phyloP scores from a whole-genome alignment of 1,284 basidiomycete species.

The Leccinum subrobustum region DNA sequence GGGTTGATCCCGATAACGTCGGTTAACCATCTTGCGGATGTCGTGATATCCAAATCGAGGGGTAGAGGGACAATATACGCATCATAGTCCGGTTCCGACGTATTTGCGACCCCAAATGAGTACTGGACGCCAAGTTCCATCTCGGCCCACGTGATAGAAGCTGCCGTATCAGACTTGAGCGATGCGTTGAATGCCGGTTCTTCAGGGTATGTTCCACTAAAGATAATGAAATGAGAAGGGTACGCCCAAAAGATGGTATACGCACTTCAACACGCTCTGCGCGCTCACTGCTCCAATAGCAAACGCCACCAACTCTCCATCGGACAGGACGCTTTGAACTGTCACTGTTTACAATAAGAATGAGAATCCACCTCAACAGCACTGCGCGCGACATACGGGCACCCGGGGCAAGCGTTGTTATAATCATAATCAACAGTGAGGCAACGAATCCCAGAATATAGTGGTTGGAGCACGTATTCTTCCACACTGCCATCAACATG shows the following conservation, averaged over 20 bases:
- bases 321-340: conserved; percentile 22
- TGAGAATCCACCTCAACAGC: background rate
- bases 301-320: conserved; percentile 24
- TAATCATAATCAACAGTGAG: conserved; percentile 21
- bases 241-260: background rate
- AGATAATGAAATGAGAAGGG: background rate
- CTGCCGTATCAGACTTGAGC: conserved; percentile 14
- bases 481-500: conserved; percentile 15
- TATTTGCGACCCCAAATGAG: conserved; percentile 14
- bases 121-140: conserved; percentile 26
- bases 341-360: conserved; percentile 17
- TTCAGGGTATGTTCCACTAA: conserved; percentile 7
- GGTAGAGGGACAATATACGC: conserved; percentile 24
- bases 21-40: conserved; percentile 29
- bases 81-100: conserved; percentile 15
- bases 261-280: conserved; percentile 29
- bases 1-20: conserved; percentile 31
- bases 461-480: conserved; percentile 24
- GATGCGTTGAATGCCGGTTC: conserved; percentile 6
- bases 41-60: conserved; percentile 14
- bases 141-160: conserved; percentile 26
- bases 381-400: conserved; percentile 18
- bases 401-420: conserved; percentile 25
- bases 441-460: conserved; percentile 24
- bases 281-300: conserved; percentile 20